phyloP scores from a whole-genome alignment of 1,284 basidiomycete species.

The Lentinus polychrous region DNA sequence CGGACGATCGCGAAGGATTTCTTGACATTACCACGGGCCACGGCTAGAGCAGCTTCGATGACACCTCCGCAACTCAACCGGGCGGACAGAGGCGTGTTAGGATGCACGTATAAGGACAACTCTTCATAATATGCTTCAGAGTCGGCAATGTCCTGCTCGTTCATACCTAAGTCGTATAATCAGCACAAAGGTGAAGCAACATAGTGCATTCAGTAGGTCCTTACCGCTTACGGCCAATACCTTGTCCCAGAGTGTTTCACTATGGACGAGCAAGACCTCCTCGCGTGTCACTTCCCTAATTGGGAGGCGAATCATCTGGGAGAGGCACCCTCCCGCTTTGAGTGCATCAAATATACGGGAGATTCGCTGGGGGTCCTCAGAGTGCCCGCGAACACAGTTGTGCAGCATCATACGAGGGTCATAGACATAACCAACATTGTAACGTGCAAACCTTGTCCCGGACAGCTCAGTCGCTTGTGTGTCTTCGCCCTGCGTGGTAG shows the following conservation, averaged over 20 bases:
- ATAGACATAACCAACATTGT: conserved; percentile 77
- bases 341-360: conserved; percentile 71
- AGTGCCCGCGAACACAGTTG: conserved; percentile 61
- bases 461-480: not conserved
- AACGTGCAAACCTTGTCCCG: not conserved
- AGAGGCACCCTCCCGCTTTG: conserved; percentile 50
- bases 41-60: conserved; percentile 84
- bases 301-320: conserved; percentile 73
- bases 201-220: conserved; percentile 24
- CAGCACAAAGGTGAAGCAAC: conserved; percentile 7
- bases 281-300: conserved; percentile 69
- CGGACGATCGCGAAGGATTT: conserved; percentile 95
- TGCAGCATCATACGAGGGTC: conserved; percentile 87
- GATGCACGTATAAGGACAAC: conserved; percentile 89
- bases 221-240: conserved; percentile 73
- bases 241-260: conserved; percentile 86
- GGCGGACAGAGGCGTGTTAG: conserved; percentile 80
- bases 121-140: conserved; percentile 80
- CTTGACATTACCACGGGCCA: conserved; percentile 74
- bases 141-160: conserved; percentile 64
- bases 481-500: not conserved
- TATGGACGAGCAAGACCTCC: conserved; percentile 88
- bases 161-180: conserved; percentile 45
- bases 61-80: conserved; percentile 91
- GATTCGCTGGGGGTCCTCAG: conserved; percentile 87